Conservation (phyloP, 306 rosid species). For the Prunus davidiana region DNA sequence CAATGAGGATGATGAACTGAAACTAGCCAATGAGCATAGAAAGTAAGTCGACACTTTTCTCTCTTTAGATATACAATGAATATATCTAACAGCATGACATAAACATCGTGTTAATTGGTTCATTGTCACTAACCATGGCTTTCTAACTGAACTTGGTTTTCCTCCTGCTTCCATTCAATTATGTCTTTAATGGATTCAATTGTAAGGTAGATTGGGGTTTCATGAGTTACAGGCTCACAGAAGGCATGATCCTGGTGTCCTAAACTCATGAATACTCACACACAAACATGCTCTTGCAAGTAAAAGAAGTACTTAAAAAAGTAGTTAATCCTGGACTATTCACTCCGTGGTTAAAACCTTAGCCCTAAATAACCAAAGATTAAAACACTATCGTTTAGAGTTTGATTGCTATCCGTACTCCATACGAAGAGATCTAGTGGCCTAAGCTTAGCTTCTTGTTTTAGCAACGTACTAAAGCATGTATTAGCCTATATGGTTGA, state of each 20-base stretch:
- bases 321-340: neutral
- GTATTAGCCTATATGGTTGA: neutral
- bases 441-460: neutral
- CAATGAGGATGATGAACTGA: conserved; percentile 40
- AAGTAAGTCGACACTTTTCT: conserved; percentile 47
- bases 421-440: neutral
- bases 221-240: neutral
- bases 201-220: neutral
- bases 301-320: neutral
- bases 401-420: neutral
- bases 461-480: neutral
- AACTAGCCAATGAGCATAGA: conserved; percentile 51
- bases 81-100: neutral
- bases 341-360: neutral
- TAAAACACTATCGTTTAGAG: neutral
- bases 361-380: neutral
- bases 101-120: neutral
- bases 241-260: neutral
- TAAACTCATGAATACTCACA: neutral
- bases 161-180: neutral
- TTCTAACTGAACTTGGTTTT: neutral
- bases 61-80: neutral
- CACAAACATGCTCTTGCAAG: neutral
- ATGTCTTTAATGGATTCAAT: neutral
- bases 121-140: neutral